Evolutionary conservation across 257 asterid species (phyloP).

Genomic region (Mitragyna speciosa): DNA sequence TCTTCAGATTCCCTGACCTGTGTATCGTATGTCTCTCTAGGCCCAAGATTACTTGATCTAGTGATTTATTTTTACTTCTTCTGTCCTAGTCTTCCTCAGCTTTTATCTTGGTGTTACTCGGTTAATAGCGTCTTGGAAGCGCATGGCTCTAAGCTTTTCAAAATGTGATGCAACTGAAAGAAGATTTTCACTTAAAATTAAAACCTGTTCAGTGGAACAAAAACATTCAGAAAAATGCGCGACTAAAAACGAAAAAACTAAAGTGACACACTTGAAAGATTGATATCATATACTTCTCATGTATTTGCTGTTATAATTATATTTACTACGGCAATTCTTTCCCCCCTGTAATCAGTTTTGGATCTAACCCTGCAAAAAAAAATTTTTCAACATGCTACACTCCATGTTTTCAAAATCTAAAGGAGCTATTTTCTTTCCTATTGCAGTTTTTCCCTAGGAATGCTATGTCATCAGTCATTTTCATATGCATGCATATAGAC

Average conservation of each 20-base stretch:
- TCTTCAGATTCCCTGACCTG: constrained; percentile 48
- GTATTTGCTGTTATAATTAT: too few relatives aligned
- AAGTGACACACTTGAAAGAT: background rate
- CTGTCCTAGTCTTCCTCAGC: constrained; percentile 33
- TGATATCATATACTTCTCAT: background rate
- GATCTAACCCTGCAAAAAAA: too few relatives aligned
- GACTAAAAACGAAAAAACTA: constrained; percentile 2
- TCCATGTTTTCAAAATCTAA: background rate
- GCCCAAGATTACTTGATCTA: constrained; percentile 27
- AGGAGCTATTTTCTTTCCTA: background rate
- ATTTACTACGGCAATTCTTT: background rate
- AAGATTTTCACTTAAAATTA: constrained; percentile 88
- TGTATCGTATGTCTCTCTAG: constrained; percentile 33
- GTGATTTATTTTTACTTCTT: constrained; percentile 38
- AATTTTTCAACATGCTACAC: background rate
- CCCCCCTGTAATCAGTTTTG: too few relatives aligned
- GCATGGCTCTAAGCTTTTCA: constrained; percentile 90
- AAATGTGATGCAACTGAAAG: constrained; percentile 82
- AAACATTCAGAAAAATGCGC: background rate
- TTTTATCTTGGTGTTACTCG: constrained; percentile 81
- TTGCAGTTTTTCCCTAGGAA: background rate
- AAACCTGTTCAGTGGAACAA: constrained; percentile 49
- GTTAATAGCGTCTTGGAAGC: constrained; percentile 88
- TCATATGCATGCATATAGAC: background rate
- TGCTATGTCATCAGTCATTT: too few relatives aligned